phyloP scores from a whole-genome alignment of 345 rosid genomes.

The rapeseed (Brassica napus) region Da-Ae NC_063452.1:53931001-53931500 shows the following conservation, averaged over 20 bases:
- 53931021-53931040: conserved; percentile 77
- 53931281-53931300: conserved; percentile 85
- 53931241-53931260: conserved; percentile 84
- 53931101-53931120: conserved; percentile 96
- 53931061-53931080: conserved; percentile 95
- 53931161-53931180: conserved; percentile 80
- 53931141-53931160: conserved; percentile 80
- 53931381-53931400: conserved; percentile 65
- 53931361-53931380: conserved; percentile 68
- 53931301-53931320: conserved; percentile 94
- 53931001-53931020: conserved; percentile 47
- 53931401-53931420: conserved; percentile 45
- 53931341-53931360: conserved; percentile 88
- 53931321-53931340: conserved; percentile 93
- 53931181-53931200: conserved; percentile 87
- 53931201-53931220: conserved; percentile 95
- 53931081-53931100: conserved; percentile 89
- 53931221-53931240: conserved; percentile 93
- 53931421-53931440: conserved; percentile 74
- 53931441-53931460: conserved; percentile 83
- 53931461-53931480: conserved; percentile 73
- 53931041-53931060: conserved; percentile 91
- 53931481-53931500: conserved; percentile 61
- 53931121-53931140: conserved; percentile 85
- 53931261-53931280: conserved; percentile 86